Evolutionary conservation across 1,284 basidiomycete species (phyloP), one percentile per base, ranked within the genome.

Genomic region (Microbotryum silenes-acaulis): DNA sequence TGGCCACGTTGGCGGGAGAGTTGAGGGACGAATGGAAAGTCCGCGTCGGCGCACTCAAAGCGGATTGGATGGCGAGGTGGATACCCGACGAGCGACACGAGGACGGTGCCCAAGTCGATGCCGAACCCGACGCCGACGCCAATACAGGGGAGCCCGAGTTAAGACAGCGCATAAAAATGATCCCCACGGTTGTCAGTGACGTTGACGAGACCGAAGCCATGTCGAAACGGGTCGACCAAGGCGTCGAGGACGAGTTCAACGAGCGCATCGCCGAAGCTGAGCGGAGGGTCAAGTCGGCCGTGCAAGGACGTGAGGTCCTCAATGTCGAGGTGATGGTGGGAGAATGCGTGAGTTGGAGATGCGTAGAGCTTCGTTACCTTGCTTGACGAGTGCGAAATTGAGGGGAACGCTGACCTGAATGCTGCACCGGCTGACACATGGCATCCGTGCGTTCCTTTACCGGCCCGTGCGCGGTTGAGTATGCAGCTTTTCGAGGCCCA

Each of bases 1-100:
- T 56, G 54, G 20, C 25, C 25, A 27, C n/a, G 46, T 27, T 56
- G 8, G 20, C 46, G 18, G 54, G 54, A 0, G 46, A 31, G 6
- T 16, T 56, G n/a, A 21, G 54, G 29, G 54, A 56, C 46, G 54
- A 56, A 25, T 56, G 54, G 54, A 56, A 56, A 23, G 46, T 56
- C 12, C 54, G 54, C 6, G 54, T 56, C 6, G 54, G 54, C 14
- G 54, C 46, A 16, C 31, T 56, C 10, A 56, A 56, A 33, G 54
- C 54, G 46, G 31, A 37, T 33, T 56, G 54, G 54, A 56, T 56
- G 54, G 46, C 54, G 29, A 33, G 54, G 27, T 31, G 27, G 20
- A 56, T 56, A 31, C 54, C 54, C 7, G 48, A 21, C 14, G 45
- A 33, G 29, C 44, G 27, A 27, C 46, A 49, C 10, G 7, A 25